phyloP scores from a whole-genome alignment of 2,329 filamentous ascomycete species.

The Colletotrichum spaethianum region DNA sequence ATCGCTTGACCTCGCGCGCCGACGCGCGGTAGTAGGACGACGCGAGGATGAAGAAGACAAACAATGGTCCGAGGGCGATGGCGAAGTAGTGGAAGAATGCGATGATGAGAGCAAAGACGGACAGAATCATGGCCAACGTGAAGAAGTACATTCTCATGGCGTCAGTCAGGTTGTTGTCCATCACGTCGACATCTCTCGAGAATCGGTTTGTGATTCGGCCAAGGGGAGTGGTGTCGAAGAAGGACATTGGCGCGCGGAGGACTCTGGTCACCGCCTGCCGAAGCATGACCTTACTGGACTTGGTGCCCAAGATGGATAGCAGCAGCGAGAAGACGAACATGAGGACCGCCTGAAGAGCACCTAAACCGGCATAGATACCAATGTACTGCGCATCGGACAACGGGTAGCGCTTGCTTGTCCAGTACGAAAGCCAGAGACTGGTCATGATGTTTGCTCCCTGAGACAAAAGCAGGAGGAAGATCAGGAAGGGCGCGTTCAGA shows the following conservation, averaged over 20 bases:
- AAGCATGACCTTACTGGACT: constrained; percentile 85
- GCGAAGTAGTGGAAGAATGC: constrained; percentile 94
- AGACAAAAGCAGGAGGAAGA: constrained; percentile 76
- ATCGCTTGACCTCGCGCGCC: constrained; percentile 93
- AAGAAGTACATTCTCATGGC: constrained; percentile 94
- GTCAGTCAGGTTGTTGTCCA: constrained; percentile 94
- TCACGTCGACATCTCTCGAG: constrained; percentile 93
- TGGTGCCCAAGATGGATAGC: constrained; percentile 85
- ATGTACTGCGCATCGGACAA: constrained; percentile 80
- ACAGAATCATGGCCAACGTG: constrained; percentile 84
- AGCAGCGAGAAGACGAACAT: constrained; percentile 86
- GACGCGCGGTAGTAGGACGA: constrained; percentile 92
- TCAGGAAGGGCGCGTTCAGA: constrained; percentile 75
- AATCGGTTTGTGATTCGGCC: constrained; percentile 97
- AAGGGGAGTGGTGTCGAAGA: constrained; percentile 97
- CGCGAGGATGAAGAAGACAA: constrained; percentile 84
- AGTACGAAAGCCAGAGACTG: constrained; percentile 93
- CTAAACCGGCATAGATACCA: constrained; percentile 79
- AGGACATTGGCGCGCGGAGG: constrained; percentile 82
- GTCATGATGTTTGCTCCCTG: constrained; percentile 91
- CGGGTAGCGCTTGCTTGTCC: constrained; percentile 85
- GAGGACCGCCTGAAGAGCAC: constrained; percentile 77
- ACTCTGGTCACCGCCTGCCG: constrained; percentile 84
- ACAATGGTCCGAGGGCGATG: constrained; percentile 73
- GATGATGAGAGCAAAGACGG: constrained; percentile 91